Evolutionary conservation across 1,284 basidiomycete genomes (phyloP).

Genomic region (Coniferiporia weirii): DNA sequence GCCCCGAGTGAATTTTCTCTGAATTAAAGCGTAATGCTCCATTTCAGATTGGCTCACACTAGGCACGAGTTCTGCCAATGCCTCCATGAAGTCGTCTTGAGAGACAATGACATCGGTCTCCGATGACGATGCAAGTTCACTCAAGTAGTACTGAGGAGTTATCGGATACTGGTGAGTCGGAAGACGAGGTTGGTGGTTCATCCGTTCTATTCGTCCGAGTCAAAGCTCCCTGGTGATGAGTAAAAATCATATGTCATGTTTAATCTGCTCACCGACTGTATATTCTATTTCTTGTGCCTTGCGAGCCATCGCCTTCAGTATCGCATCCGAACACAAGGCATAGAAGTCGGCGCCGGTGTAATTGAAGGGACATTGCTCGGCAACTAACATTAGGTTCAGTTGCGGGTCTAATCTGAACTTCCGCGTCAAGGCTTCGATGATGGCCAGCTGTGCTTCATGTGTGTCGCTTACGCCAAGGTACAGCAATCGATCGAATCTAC

Average conservation of each 20-base stretch:
- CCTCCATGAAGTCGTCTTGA: conserved; percentile 70
- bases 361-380: conserved; percentile 83
- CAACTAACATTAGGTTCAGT: conserved; percentile 64
- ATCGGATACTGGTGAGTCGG: conserved; percentile 62
- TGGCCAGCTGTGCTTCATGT: conserved; percentile 82
- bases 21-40: conserved; percentile 78
- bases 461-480: conserved; percentile 93
- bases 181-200: conserved; percentile 42
- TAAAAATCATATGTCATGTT: background rate
- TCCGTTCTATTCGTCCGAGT: conserved; percentile 21
- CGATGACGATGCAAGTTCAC: conserved; percentile 70
- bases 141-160: conserved; percentile 90
- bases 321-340: conserved; percentile 93
- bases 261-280: conserved; percentile 49
- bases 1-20: conserved; percentile 50
- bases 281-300: conserved; percentile 79
- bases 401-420: conserved; percentile 83
- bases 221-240: background rate
- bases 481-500: conserved; percentile 94
- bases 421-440: conserved; percentile 86
- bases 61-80: conserved; percentile 75
- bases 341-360: conserved; percentile 98
- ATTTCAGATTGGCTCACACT: conserved; percentile 89
- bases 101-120: conserved; percentile 79
- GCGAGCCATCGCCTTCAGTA: conserved; percentile 92